Conservation (phyloP, 768 basidiomycete genomes). For the Daedaleopsis sinensis region DNA sequence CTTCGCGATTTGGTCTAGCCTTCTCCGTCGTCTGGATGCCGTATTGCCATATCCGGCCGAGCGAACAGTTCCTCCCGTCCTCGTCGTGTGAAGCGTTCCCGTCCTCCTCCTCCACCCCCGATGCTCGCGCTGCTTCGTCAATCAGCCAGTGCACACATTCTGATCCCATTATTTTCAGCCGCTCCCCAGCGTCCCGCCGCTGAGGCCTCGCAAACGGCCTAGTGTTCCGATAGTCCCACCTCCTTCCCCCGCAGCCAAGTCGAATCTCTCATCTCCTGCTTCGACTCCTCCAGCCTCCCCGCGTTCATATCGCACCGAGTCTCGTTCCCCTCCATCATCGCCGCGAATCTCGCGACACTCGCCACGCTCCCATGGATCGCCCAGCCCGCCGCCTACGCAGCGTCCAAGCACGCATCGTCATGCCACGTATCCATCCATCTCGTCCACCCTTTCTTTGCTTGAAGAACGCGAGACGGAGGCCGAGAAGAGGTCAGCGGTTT, state of each 20-base stretch:
- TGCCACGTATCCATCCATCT: slow-evolving; percentile 32
- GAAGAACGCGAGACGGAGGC: slow-evolving; percentile 27
- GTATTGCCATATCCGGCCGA: background rate
- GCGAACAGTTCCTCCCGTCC: too few species aligned
- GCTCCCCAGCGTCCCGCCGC: slow-evolving; percentile 13
- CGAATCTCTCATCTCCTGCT: slow-evolving; percentile 6
- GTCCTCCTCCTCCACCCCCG: background rate
- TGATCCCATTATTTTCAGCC: slow-evolving; percentile 6
- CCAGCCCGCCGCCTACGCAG: background rate
- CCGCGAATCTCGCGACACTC: slow-evolving; percentile 10
- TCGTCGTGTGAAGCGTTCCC: background rate
- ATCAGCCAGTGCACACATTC: background rate
- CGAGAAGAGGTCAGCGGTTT: slow-evolving; percentile 29
- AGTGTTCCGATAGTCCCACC: slow-evolving; percentile 19
- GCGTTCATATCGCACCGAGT: slow-evolving; percentile 1
- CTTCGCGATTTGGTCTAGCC: background rate
- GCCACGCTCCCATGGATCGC: background rate
- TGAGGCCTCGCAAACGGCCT: slow-evolving; percentile 13
- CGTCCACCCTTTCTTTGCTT: slow-evolving; percentile 30
- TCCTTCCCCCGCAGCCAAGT: slow-evolving; percentile 5
- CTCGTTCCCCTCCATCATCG: slow-evolving; percentile 11
- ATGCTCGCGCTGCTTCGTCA: background rate
- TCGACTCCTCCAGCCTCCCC: slow-evolving; percentile 15
- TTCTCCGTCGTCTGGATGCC: background rate
- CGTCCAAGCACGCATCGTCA: slow-evolving; percentile 17